Conservation (phyloP, 495 filamentous ascomycete species). For the Aspergillus sparsus region DNA sequence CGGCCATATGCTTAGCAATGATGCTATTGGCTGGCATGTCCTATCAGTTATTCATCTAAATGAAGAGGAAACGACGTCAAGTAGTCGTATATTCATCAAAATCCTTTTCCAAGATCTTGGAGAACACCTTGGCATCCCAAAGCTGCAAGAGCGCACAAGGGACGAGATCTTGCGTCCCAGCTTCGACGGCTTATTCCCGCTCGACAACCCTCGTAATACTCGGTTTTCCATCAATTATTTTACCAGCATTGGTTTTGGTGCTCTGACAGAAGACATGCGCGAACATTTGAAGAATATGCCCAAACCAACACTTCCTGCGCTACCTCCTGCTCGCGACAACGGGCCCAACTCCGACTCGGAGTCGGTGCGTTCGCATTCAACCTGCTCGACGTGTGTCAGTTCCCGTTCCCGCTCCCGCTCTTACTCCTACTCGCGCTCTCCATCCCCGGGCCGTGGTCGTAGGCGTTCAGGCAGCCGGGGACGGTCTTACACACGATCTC, state of each 20-base stretch:
- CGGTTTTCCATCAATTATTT: slow-evolving; percentile 99
- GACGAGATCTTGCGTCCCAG: slow-evolving; percentile 77
- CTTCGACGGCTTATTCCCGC: slow-evolving; percentile 85
- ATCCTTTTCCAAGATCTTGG: slow-evolving; percentile 92
- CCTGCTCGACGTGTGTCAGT: slow-evolving; percentile 40
- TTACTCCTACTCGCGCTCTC: slow-evolving; percentile 44
- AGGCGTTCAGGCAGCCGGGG: slow-evolving; percentile 30
- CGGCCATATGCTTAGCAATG: slow-evolving; percentile 81
- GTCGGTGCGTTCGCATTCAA: slow-evolving; percentile 62
- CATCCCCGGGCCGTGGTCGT: slow-evolving; percentile 35
- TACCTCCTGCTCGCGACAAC: slow-evolving; percentile 53
- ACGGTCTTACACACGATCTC: slow-evolving; percentile 41
- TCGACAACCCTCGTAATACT: slow-evolving; percentile 81
- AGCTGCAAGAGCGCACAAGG: slow-evolving; percentile 70
- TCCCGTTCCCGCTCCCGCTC: slow-evolving; percentile 45
- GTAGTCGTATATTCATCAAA: slow-evolving; percentile 96
- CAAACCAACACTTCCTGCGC: slow-evolving; percentile 69
- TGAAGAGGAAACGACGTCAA: slow-evolving; percentile 94
- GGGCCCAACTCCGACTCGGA: slow-evolving; percentile 57
- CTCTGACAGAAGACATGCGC: slow-evolving; percentile 92
- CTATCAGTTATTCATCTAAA: slow-evolving; percentile 83
- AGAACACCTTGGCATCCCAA: slow-evolving; percentile 81
- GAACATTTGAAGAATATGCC: slow-evolving; percentile 84
- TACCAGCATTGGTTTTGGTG: slow-evolving; percentile 94
- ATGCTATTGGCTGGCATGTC: slow-evolving; percentile 90